Evolutionary conservation across 352 stramenopile genomes (phyloP).

Genomic region (Globisporangium viniferum): DNA sequence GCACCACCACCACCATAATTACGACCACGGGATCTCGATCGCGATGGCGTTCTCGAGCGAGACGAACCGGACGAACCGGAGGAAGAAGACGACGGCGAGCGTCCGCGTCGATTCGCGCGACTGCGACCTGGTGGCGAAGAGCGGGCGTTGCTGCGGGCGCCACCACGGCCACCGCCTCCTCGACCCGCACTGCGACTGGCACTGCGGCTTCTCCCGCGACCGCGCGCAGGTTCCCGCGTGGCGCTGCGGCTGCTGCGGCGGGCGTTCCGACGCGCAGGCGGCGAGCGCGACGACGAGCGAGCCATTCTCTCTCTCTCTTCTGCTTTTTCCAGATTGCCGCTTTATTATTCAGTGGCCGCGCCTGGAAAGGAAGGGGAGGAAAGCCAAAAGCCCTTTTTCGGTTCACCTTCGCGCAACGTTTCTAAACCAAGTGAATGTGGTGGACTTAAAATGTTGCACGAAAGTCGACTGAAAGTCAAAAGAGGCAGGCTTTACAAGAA

Average conservation of each 20-base stretch:
- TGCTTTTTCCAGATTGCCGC: neutral
- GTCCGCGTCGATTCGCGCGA: slow-evolving; percentile 3
- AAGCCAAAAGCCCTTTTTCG: neutral
- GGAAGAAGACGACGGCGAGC: slow-evolving; percentile 19
- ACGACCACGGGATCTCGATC: slow-evolving; percentile 1
- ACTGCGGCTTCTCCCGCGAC: slow-evolving; percentile 9
- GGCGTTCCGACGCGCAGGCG: slow-evolving; percentile 1
- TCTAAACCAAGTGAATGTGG: neutral
- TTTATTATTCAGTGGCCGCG: slow-evolving; percentile 1
- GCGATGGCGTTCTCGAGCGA: neutral
- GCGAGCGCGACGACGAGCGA: slow-evolving; percentile 2
- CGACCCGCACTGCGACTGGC: slow-evolving; percentile 1
- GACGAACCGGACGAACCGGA: slow-evolving; percentile 2
- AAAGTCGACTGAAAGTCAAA: neutral
- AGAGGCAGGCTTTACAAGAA: neutral
- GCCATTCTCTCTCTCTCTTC: slow-evolving; percentile 1
- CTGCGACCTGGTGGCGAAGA: slow-evolving; percentile 1
- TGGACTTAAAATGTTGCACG: neutral
- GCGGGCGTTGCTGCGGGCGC: slow-evolving; percentile 3
- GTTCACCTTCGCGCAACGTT: neutral
- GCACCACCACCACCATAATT: neutral
- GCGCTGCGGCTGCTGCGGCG: slow-evolving; percentile 5
- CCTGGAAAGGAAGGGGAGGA: neutral
- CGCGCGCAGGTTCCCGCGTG: slow-evolving; percentile 4
- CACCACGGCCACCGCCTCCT: neutral